These are phyloP conservation scores for Myriosclerotinia scirpicola DNA, from an alignment of 2,329 filamentous ascomycete species.

Conservation along the genomic window DNA sequence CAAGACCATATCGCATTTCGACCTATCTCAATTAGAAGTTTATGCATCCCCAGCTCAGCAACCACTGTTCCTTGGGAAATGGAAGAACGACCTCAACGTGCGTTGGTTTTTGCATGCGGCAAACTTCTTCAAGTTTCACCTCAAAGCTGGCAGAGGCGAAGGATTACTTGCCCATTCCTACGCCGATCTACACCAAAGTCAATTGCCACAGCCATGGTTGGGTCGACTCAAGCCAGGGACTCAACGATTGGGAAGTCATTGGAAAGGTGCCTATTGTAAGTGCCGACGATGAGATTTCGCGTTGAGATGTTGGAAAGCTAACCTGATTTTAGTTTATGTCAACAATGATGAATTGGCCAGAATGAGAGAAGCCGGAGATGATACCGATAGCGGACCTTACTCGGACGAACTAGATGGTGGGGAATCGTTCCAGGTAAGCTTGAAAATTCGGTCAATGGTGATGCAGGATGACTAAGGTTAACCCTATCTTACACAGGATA, in stretches of 20 bases:
- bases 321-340: slow-evolving; percentile 31
- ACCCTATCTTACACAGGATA: slow-evolving; percentile 29
- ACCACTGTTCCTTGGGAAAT: slow-evolving; percentile 46
- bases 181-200: slow-evolving; percentile 41
- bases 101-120: slow-evolving; percentile 49
- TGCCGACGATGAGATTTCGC: not conserved
- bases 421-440: slow-evolving; percentile 36
- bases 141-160: slow-evolving; percentile 43
- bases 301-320: not conserved
- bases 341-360: slow-evolving; percentile 28
- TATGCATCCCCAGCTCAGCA: slow-evolving; percentile 42
- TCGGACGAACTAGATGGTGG: slow-evolving; percentile 29
- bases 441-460: too few species aligned
- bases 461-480: not conserved
- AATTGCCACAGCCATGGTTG: slow-evolving; percentile 48
- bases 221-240: slow-evolving; percentile 41
- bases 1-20: slow-evolving; percentile 41
- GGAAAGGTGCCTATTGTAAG: slow-evolving; percentile 53
- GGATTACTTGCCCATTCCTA: slow-evolving; percentile 39
- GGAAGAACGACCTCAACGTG: slow-evolving; percentile 45
- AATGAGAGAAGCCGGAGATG: slow-evolving; percentile 27
- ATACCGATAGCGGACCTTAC: slow-evolving; percentile 23
- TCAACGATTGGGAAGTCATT: slow-evolving; percentile 45
- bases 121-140: slow-evolving; percentile 55
- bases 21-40: slow-evolving; percentile 47